phyloP scores from a whole-genome alignment of 768 basidiomycete species.

The Butyriboletus loyo region DNA sequence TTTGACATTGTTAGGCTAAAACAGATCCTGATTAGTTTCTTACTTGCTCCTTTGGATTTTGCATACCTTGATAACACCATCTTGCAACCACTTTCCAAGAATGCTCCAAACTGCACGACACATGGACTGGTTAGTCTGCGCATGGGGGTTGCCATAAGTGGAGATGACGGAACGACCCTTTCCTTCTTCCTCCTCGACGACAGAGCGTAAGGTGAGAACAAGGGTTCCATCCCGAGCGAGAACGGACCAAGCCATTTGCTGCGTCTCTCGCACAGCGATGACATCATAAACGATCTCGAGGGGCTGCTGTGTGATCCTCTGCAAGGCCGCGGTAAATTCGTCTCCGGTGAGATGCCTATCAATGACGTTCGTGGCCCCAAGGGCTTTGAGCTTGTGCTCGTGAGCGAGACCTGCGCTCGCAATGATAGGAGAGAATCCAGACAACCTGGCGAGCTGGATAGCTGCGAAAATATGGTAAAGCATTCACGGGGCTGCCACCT shows the following conservation, averaged over 20 bases:
- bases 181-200: constrained; percentile 23
- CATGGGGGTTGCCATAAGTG: constrained; percentile 27
- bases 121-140: constrained; percentile 14
- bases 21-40: neutral
- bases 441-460: constrained; percentile 39
- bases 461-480: constrained; percentile 20
- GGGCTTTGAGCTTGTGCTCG: constrained; percentile 28
- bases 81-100: constrained; percentile 25
- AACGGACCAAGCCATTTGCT: constrained; percentile 30
- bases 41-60: neutral
- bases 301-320: constrained; percentile 25
- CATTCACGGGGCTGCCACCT: neutral
- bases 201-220: constrained; percentile 23
- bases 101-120: constrained; percentile 17
- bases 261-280: constrained; percentile 34
- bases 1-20: constrained; percentile 40
- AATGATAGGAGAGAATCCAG: constrained; percentile 43
- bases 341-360: constrained; percentile 25
- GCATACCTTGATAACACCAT: constrained; percentile 26
- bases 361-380: constrained; percentile 42
- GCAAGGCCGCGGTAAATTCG: constrained; percentile 15
- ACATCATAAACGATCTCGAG: constrained; percentile 30
- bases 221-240: constrained; percentile 36
- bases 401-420: constrained; percentile 35
- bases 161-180: constrained; percentile 15